Conservation (phyloP, 768 basidiomycete species). For the Pisolithus orientalis region DNA sequence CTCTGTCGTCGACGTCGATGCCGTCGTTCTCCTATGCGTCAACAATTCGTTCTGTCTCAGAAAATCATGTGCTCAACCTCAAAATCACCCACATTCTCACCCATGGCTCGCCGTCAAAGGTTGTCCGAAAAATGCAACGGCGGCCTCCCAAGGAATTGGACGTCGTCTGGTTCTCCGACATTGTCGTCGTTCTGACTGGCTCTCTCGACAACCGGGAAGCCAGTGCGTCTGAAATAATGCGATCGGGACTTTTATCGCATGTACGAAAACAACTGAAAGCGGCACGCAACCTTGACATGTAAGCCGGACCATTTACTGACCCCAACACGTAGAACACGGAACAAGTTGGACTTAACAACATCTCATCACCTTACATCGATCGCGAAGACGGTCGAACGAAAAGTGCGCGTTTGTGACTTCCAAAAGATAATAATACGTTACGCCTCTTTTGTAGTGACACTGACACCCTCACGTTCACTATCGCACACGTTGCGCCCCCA, state of each 20-base stretch:
- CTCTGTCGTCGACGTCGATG: conserved; percentile 14
- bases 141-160: conserved; percentile 37
- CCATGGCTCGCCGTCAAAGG: conserved; percentile 26
- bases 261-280: conserved; percentile 44
- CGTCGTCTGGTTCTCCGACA: conserved; percentile 42
- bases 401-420: conserved; percentile 25
- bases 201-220: conserved; percentile 39
- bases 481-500: conserved; percentile 21
- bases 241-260: conserved; percentile 46
- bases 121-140: conserved; percentile 25
- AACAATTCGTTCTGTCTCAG: conserved; percentile 37
- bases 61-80: conserved; percentile 40
- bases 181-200: conserved; percentile 52
- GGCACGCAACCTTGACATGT: conserved; percentile 28
- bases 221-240: conserved; percentile 32
- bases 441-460: conserved; percentile 28
- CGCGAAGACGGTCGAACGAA: conserved; percentile 36
- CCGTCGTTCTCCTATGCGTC: conserved; percentile 27
- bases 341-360: conserved; percentile 49
- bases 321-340: conserved; percentile 44
- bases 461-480: conserved; percentile 34
- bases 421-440: conserved; percentile 5
- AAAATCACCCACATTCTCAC: conserved; percentile 40
- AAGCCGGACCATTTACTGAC: conserved; percentile 9
- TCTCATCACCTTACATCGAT: conserved; percentile 50